Evolutionary conservation across 2,329 filamentous ascomycete species (phyloP).

Genomic region (Cytospora piceicola): DNA sequence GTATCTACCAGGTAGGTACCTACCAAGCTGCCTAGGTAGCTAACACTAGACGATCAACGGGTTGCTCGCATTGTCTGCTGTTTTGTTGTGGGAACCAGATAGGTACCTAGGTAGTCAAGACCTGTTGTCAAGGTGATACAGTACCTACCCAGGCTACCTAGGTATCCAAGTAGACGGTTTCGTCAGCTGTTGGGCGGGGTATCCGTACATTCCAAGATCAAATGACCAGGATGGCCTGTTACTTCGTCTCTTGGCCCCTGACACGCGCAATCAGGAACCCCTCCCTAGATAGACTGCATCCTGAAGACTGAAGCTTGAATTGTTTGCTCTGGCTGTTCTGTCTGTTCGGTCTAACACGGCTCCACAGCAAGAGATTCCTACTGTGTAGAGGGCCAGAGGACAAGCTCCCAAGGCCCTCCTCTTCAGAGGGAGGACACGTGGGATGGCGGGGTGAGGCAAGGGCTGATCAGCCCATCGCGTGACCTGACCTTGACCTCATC

Average conservation of each 20-base stretch:
- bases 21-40: no score
- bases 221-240: slow-evolving; percentile 10
- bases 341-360: neutral
- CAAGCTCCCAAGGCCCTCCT: neutral
- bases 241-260: neutral
- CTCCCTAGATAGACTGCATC: neutral
- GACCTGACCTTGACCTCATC: slow-evolving; percentile 17
- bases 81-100: no score
- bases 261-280: no score
- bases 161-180: slow-evolving; percentile 20
- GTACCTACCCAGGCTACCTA: no score
- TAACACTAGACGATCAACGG: no score
- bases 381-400: no score
- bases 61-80: slow-evolving; percentile 12
- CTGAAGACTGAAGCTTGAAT: neutral
- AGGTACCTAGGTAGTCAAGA: no score
- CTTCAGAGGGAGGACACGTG: neutral
- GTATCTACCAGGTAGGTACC: no score
- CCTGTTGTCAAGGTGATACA: no score
- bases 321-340: slow-evolving; percentile 7
- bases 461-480: slow-evolving; percentile 26
- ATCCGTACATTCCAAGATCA: slow-evolving; percentile 7
- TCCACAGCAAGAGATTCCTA: neutral
- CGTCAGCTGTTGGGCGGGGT: slow-evolving; percentile 18
- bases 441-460: neutral